A percentile compares a stretch with the other conserved stretches of the same genome.
Conservation (phyloP, 1,139 yeast genomes). For the Yueomyces sp. region DNA sequence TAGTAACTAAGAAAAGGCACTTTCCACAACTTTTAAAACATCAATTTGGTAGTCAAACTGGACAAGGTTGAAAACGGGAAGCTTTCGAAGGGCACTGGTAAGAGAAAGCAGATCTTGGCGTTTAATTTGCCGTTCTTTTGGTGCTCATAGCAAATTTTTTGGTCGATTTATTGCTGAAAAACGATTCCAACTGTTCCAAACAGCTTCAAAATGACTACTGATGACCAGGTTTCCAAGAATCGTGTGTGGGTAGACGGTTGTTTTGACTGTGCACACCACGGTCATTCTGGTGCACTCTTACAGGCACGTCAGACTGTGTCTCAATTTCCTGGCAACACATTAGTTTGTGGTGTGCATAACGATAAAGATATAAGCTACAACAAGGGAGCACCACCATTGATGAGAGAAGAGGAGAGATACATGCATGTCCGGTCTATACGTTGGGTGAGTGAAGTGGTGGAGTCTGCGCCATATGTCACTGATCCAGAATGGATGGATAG, state of each 20-base stretch:
- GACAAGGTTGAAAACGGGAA: too few relatives aligned
- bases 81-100: too few relatives aligned
- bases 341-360: constrained; percentile 72
- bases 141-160: too few relatives aligned
- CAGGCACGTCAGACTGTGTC: constrained; percentile 48
- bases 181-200: too few relatives aligned
- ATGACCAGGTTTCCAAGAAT: background rate
- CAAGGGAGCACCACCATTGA: constrained; percentile 83
- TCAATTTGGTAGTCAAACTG: too few relatives aligned
- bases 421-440: constrained; percentile 81
- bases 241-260: constrained; percentile 93
- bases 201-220: background rate
- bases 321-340: constrained; percentile 33
- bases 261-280: constrained; percentile 95
- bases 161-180: too few relatives aligned
- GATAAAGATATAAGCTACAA: constrained; percentile 74
- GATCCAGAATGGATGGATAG: constrained; percentile 68
- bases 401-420: constrained; percentile 68
- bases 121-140: too few relatives aligned
- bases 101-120: too few relatives aligned
- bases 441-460: constrained; percentile 69
- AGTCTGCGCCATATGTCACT: constrained; percentile 91
- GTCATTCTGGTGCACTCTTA: constrained; percentile 91
- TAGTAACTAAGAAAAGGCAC: too few relatives aligned
- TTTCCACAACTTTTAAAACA: too few relatives aligned